Conservation (phyloP, 331 rosid genomes). For the Rhamnella rubrinervis region DNA sequence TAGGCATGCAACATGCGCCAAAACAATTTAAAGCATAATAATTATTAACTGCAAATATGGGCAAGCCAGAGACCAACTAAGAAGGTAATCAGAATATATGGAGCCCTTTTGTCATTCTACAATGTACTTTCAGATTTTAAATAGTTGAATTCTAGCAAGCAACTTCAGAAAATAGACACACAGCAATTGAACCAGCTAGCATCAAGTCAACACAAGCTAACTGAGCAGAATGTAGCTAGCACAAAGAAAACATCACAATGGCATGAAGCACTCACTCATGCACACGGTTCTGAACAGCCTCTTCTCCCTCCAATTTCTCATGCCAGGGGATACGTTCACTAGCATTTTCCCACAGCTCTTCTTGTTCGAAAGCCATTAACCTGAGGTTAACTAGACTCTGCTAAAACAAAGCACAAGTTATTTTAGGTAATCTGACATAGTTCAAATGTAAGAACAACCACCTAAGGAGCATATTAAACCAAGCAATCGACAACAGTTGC, state of each 20-base stretch:
- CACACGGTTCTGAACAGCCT: conserved; percentile 82
- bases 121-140: too few species aligned
- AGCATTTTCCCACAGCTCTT: conserved; percentile 85
- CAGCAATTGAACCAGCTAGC: not conserved
- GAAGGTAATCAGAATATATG: conserved; percentile 1
- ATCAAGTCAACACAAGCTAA: not conserved
- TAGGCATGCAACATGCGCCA: not conserved
- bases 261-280: conserved; percentile 73
- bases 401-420: conserved; percentile 30
- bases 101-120: too few species aligned
- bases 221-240: not conserved
- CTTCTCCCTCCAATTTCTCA: conserved; percentile 86
- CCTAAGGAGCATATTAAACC: conserved; percentile 22
- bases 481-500: not conserved
- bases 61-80: conserved; percentile 8
- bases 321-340: conserved; percentile 93
- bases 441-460: conserved; percentile 12
- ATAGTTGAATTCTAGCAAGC: not conserved
- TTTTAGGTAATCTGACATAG: conserved; percentile 18
- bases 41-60: not conserved
- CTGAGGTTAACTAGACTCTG: conserved; percentile 79
- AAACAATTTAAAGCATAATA: not conserved
- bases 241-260: conserved; percentile 16
- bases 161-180: not conserved
- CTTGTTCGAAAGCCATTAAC: conserved; percentile 83